Evolutionary conservation across 2,329 filamentous ascomycete genomes (phyloP), one percentile per base, ranked within the genome.

Genomic region (Geosmithia putterillii): DNA sequence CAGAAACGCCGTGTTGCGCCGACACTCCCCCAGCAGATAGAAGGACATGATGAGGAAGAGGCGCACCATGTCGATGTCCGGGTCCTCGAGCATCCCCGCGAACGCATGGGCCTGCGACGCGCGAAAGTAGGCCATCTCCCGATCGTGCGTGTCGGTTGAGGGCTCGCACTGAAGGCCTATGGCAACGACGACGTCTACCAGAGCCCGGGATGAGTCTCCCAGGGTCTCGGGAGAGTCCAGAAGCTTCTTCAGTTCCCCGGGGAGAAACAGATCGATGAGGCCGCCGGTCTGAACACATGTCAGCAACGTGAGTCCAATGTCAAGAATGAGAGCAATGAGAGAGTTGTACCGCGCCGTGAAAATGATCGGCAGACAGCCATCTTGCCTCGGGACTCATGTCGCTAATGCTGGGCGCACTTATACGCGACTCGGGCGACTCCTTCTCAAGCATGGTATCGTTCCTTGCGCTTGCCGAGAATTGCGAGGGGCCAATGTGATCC

Each of bases 1-100:
- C 71, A 81, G 78, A 43, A 77, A 81, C 0, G 76, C 76, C 0
- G 75, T 66, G 44, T 79, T 79, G 8, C 74, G 63, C 25, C 72
- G 71, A 42, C 74, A 79, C 4, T 71, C 71, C 0, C 71, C 73
- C 3, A 76, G 63, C 66, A 77, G 73, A 48, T 76, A 79, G 47
- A 76, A 76, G 1, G 73, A 65, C 67, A 79, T 72, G 15, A 78
- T 58, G 0, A 76, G 54, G 47, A 76, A 79, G 0, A 63, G 58
- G 15, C 70, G 60, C 4, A 74, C 66, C 51, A 76, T 60, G 40
- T 73, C 63, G 10, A 76, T 56, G 34, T 69, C 74, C 0, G 73
- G 73, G 45, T 74, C 68, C 47, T 70, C 67, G 0, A 76, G 57
- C 58, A 74, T 72, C 5, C 64, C 65, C 14, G 65, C 60, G 44